A percentile compares a stretch with the other conserved stretches of the same genome.
Evolutionary conservation across 2,329 filamentous ascomycete species (phyloP).

Genomic region (Colletotrichum kahawae): DNA sequence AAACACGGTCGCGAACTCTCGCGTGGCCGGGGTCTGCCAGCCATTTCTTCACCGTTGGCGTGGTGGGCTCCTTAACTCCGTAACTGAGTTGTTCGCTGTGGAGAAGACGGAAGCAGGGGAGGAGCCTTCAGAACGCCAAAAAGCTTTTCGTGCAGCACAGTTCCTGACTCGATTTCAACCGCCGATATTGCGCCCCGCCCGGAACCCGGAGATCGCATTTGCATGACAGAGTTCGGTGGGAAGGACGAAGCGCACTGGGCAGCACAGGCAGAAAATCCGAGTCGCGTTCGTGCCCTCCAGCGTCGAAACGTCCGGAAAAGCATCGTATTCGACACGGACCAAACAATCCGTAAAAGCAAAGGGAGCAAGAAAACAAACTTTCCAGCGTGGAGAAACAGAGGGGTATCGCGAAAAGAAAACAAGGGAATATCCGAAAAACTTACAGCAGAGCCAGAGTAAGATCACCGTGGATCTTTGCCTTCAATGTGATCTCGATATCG

Average conservation of each 20-base stretch:
- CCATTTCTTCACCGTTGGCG: not conserved
- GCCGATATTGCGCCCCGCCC: not conserved
- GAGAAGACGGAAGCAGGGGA: not conserved
- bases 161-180: not conserved
- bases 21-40: not conserved
- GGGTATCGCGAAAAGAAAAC: not conserved
- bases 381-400: not conserved
- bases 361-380: not conserved
- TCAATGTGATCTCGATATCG: constrained; percentile 80
- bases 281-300: not conserved
- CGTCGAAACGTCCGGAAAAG: not conserved
- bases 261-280: not conserved
- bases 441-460: constrained; percentile 76
- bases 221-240: not conserved
- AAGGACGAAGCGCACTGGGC: not conserved
- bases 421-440: constrained; percentile 24
- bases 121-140: not conserved
- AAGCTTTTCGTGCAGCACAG: not conserved
- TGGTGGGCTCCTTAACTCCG: not conserved
- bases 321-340: not conserved
- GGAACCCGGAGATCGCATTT: not conserved
- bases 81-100: not conserved
- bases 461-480: constrained; percentile 81
- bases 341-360: not conserved
- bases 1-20: not conserved